Percentiles rank a stretch among this genome's conserved stretches.
These are phyloP conservation scores for Leccinum aurantiacum DNA, from an alignment of 768 basidiomycete species.

Conservation along the genomic window DNA sequence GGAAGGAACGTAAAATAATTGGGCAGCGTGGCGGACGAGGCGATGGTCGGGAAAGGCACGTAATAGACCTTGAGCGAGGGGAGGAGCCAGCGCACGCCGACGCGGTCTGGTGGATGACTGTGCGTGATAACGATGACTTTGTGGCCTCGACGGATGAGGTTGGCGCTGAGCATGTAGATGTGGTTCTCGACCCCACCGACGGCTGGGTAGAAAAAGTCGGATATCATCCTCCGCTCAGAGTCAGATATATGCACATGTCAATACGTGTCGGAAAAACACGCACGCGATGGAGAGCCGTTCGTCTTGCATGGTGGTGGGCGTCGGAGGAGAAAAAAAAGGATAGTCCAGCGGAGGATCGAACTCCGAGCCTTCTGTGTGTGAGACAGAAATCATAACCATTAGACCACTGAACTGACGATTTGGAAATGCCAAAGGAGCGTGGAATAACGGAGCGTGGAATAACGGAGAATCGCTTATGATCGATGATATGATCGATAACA, in stretches of 20 bases:
- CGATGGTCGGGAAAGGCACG: slow-evolving; percentile 85
- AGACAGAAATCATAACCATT: slow-evolving; percentile 41
- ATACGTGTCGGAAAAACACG: background rate
- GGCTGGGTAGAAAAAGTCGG: slow-evolving; percentile 93
- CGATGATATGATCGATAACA: no score
- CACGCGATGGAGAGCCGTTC: slow-evolving; percentile 32
- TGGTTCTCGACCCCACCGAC: slow-evolving; percentile 97
- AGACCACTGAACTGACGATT: slow-evolving; percentile 34
- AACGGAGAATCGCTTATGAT: background rate
- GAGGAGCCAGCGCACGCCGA: slow-evolving; percentile 86
- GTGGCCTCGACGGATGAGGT: slow-evolving; percentile 80
- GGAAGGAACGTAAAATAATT: slow-evolving; percentile 93
- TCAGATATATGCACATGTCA: background rate
- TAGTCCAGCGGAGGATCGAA: slow-evolving; percentile 39
- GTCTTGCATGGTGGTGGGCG: slow-evolving; percentile 22
- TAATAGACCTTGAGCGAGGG: slow-evolving; percentile 92
- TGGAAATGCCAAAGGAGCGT: background rate
- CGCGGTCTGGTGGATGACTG: slow-evolving; percentile 79
- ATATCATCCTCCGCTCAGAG: slow-evolving; percentile 70
- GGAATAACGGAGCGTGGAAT: background rate
- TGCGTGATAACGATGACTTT: slow-evolving; percentile 96
- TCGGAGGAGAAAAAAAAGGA: slow-evolving; percentile 10
- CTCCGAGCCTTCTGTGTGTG: slow-evolving; percentile 39
- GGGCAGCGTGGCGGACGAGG: slow-evolving; percentile 90
- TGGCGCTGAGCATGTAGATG: slow-evolving; percentile 88